Evolutionary conservation across 305 asterid genomes (phyloP), one percentile per base, ranked within the genome.

Genomic region (Coffea humblotiana): DNA sequence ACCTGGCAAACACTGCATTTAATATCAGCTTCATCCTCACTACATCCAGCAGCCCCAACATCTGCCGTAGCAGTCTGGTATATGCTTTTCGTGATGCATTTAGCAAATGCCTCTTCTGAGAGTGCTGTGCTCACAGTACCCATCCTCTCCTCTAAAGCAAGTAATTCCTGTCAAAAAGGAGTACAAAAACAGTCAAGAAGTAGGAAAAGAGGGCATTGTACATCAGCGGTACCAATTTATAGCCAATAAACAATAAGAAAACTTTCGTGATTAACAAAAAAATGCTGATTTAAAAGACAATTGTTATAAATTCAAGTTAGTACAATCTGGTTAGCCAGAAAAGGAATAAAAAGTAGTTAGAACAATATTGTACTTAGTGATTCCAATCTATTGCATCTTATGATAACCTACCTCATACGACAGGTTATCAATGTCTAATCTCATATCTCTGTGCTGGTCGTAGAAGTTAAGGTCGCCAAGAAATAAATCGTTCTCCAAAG

Each of bases 1-100:
- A 95, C 99, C 97, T 95, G 99, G 78, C 99, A 95, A 76, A 95
- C 87, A 72, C 92, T 85, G 95, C 99, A 95, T 85, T 88, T 91
- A 43, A 49, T 83, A 84, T 92, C 94, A 79, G 84, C 88, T 76
- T 81, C 93, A 82, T 85, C 86, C 66, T 88, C 83, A 40, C 69
- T 77, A 52, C 81, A 73, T 27, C 84, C 91, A 15, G 74, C 32
- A 65, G 65, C 25, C 54, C 77, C 85, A 52, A 60, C 82, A 23
- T 79, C 84, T 47, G 86, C 75, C 64, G 84, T 78, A 54, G 77
- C 43, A n/a, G 70, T 69, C 76, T 81, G 90, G 75, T 91, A 90
- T n/a, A 80, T 80, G 85, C 90, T 88, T 86, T 82, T 89, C 74
- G 19, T 87, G 9, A 95, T 80, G 89, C 97, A 92, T 83, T 91